A percentile compares a stretch with the other conserved stretches of the same genome.
phyloP scores from a whole-genome alignment of 129 eudicot species.

The Flaveria bidentis region DNA sequence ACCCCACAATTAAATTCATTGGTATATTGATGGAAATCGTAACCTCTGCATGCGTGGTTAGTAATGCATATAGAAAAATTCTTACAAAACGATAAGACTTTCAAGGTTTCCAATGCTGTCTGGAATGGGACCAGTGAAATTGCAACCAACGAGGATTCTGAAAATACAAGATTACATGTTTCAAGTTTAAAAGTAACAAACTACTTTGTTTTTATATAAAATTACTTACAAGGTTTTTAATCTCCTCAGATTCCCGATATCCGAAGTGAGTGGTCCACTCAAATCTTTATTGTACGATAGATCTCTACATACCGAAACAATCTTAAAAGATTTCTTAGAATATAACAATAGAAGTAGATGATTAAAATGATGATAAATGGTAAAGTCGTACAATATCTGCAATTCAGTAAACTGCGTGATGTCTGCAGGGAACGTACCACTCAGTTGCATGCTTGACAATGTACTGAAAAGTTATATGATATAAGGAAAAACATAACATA shows the following conservation, averaged over 20 bases:
- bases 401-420: conserved; percentile 55
- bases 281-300: conserved; percentile 72
- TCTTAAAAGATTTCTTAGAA: background rate
- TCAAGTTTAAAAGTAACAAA: background rate
- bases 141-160: conserved; percentile 63
- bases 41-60: background rate
- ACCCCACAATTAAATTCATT: too few species aligned
- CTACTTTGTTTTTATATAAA: background rate
- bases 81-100: conserved; percentile 61
- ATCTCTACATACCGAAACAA: conserved; percentile 53
- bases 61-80: background rate
- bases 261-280: conserved; percentile 67
- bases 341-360: background rate
- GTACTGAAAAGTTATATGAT: conserved; percentile 42
- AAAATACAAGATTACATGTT: background rate
- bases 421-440: conserved; percentile 60
- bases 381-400: conserved; percentile 52
- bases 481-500: background rate
- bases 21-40: background rate
- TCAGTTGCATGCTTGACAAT: conserved; percentile 53
- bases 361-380: background rate
- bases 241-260: conserved; percentile 60
- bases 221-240: conserved; percentile 65
- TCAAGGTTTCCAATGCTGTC: conserved; percentile 60
- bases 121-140: conserved; percentile 68